Base-by-base conservation (phyloP, 1,284 basidiomycete genomes). In the Ceratobasidium sp. region DNA sequence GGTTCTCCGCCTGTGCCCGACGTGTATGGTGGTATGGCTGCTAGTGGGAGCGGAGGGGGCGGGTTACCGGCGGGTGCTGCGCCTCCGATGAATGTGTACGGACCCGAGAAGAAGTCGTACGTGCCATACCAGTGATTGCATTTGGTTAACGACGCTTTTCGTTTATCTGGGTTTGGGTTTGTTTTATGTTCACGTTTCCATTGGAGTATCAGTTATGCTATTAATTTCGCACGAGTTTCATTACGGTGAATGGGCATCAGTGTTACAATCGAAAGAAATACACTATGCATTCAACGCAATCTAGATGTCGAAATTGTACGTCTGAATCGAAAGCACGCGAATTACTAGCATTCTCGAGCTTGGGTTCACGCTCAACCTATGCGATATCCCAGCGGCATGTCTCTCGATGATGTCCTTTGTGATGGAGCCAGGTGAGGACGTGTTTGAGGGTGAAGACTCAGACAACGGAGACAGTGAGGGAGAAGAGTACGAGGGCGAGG, bases 261-360 rank as follows among this genome's bases (percentile, higher is more conserved):
- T n/a, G 18, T n/a, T 46, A n/a, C 1, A n/a, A 46, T n/a, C n/a
- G 18, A 46, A 16, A 46, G 16, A 46, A n/a, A n/a, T 18, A 8
- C n/a, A n/a, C 48, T 6, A 49, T 46, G 18, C 16, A 46, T 46
- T 46, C 44, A 46, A 38, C 14, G 25, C 6, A 44, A 44, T 18
- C 44, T 70, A 60, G 12, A 60, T 70, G 33, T 70, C 67, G 21
- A 70, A 70, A 46, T 40, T 49, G 28, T 70, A 70, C 16, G 67
- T 70, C 30, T 49, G 38, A 14, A 70, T 48, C 25, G 25, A n/a
- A n/a, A n/a, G n/a, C n/a, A n/a, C n/a, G n/a, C n/a, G n/a, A n/a
- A n/a, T n/a, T n/a, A n/a, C n/a, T n/a, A n/a, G n/a, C n/a, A n/a
- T n/a, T n/a, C n/a, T n/a, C n/a, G n/a, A n/a, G n/a, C n/a, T n/a